A percentile compares a stretch with the other conserved stretches of the same genome.
Conservation (phyloP, 768 basidiomycete genomes). For the Mycena polygramma region DNA sequence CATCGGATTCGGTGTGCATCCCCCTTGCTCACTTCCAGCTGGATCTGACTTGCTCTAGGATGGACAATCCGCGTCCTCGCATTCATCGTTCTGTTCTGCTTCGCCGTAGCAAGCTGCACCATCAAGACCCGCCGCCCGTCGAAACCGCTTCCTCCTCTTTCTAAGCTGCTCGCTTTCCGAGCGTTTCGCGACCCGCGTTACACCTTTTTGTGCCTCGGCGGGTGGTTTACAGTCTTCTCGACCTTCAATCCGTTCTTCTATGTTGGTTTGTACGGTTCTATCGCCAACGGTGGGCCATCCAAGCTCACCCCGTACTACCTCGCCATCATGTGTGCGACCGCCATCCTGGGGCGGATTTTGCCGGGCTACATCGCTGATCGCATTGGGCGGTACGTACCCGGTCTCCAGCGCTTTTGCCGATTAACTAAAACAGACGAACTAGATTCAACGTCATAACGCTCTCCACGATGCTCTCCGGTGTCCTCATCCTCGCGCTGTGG, state of each 20-base stretch:
- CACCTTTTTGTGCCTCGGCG: slow-evolving; percentile 38
- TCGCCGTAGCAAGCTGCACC: slow-evolving; percentile 38
- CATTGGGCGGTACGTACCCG: slow-evolving; percentile 40
- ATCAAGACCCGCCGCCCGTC: slow-evolving; percentile 42
- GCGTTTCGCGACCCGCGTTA: slow-evolving; percentile 41
- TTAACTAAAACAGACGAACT: background rate
- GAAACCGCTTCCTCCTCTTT: slow-evolving; percentile 40
- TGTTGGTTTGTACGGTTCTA: slow-evolving; percentile 39
- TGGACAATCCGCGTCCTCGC: slow-evolving; percentile 47
- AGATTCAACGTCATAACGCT: slow-evolving; percentile 40
- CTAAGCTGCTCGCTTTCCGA: slow-evolving; percentile 39
- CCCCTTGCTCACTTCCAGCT: background rate
- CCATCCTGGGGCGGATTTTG: slow-evolving; percentile 43
- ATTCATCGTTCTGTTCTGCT: slow-evolving; percentile 41
- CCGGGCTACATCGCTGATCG: slow-evolving; percentile 42
- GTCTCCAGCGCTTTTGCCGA: background rate
- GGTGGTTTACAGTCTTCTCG: slow-evolving; percentile 42
- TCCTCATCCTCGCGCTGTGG: slow-evolving; percentile 44
- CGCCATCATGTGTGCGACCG: slow-evolving; percentile 42
- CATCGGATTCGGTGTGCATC: slow-evolving; percentile 40
- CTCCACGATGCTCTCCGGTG: slow-evolving; percentile 34
- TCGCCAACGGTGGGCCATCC: slow-evolving; percentile 32
- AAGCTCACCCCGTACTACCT: slow-evolving; percentile 43
- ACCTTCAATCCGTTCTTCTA: slow-evolving; percentile 46
- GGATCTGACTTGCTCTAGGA: slow-evolving; percentile 27